These are phyloP conservation scores for Lagenaria siceraria DNA, from an alignment of 306 rosid genomes.

Conservation along the genomic window DNA sequence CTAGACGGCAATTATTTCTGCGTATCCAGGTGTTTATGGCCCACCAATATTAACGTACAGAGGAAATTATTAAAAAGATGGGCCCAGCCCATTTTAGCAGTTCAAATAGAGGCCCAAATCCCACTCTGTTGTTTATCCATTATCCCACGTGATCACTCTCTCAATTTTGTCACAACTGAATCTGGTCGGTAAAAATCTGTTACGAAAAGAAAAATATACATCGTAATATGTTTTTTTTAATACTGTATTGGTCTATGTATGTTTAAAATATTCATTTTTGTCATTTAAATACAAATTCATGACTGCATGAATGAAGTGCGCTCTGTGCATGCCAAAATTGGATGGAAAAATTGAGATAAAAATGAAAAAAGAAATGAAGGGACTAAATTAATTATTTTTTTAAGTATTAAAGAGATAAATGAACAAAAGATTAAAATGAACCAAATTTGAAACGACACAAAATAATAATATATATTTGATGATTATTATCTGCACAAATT, in stretches of 20 bases:
- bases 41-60: background rate
- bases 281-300: too few species aligned
- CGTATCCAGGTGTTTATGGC: conserved; percentile 1
- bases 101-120: conserved; percentile 2
- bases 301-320: too few species aligned
- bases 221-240: background rate
- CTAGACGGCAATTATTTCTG: background rate
- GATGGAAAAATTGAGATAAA: too few species aligned
- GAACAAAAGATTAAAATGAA: too few species aligned
- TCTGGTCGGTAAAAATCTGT: background rate
- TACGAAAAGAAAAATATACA: background rate
- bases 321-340: too few species aligned
- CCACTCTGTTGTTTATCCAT: background rate
- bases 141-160: background rate
- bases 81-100: conserved; percentile 1
- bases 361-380: too few species aligned
- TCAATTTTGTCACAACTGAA: background rate
- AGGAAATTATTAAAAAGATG: background rate
- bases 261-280: too few species aligned
- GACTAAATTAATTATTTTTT: too few species aligned
- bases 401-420: too few species aligned
- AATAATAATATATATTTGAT: background rate
- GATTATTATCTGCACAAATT: background rate
- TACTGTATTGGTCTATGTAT: too few species aligned
- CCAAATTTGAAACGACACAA: too few species aligned